These are phyloP conservation scores for Elasticomyces elasticus DNA, from an alignment of 495 filamentous ascomycete genomes.

Conservation along the genomic window DNA sequence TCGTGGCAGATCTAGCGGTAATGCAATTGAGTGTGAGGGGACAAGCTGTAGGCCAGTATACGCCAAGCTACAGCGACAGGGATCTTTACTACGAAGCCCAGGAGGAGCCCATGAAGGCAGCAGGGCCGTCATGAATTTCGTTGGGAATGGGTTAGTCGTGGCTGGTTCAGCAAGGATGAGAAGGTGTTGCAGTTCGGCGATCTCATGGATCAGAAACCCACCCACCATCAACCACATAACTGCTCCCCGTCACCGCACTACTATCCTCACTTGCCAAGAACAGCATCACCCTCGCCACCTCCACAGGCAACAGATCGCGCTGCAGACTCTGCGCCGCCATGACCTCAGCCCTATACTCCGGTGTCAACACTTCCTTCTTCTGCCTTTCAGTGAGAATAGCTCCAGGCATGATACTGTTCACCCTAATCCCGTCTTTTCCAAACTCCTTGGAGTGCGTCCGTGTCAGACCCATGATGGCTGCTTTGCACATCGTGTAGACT, in stretches of 20 bases:
- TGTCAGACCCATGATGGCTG: constrained; percentile 27
- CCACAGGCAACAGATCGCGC: constrained; percentile 33
- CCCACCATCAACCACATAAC: constrained; percentile 18
- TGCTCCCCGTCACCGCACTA: constrained; percentile 11
- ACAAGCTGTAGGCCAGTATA: neutral
- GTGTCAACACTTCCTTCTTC: constrained; percentile 36
- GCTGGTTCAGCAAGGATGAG: no score
- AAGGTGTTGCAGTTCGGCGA: no score
- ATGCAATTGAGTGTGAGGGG: neutral
- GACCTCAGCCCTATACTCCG: constrained; percentile 35
- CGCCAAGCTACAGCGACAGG: neutral
- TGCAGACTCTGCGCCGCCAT: constrained; percentile 35
- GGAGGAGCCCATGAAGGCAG: neutral
- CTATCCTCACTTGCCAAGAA: constrained; percentile 19
- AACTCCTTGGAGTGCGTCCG: constrained; percentile 15
- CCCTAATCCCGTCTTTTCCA: constrained; percentile 5
- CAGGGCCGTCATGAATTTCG: no score
- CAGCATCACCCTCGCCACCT: constrained; percentile 15
- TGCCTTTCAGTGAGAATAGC: constrained; percentile 29
- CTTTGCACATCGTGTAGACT: constrained; percentile 27
- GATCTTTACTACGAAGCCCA: neutral
- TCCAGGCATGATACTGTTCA: constrained; percentile 31
- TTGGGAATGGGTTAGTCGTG: no score
- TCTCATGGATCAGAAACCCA: constrained; percentile 17
- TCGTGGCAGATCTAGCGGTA: neutral